Evolutionary conservation across 2,329 filamentous ascomycete species (phyloP).

Genomic region (Karstenula rhodostoma): DNA sequence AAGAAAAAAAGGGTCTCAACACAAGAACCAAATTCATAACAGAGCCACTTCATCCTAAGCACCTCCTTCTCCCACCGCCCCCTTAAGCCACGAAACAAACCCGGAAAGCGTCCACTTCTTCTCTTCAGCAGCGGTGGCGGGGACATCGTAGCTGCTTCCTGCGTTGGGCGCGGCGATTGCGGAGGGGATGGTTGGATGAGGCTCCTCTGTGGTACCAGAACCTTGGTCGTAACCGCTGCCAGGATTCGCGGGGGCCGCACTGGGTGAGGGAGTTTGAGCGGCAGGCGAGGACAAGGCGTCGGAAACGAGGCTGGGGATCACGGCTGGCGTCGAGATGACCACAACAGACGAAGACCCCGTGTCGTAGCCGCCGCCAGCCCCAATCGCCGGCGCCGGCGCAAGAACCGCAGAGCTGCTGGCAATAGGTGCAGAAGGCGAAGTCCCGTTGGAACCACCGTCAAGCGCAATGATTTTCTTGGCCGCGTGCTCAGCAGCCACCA

Average conservation of each 20-base stretch:
- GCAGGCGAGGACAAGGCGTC: not conserved
- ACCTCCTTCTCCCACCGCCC: not conserved
- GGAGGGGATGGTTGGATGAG: slow-evolving; percentile 1
- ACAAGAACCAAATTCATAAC: not conserved
- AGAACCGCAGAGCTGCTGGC: not conserved
- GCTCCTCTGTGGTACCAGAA: not conserved
- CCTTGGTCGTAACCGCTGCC: not conserved
- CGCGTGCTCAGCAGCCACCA: slow-evolving; percentile 68
- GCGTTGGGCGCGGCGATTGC: not conserved
- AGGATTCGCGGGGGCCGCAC: not conserved
- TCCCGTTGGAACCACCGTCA: slow-evolving; percentile 7
- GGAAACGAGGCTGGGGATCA: not conserved
- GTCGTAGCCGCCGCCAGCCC: not conserved
- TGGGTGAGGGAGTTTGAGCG: not conserved
- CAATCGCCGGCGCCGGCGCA: slow-evolving; percentile 1
- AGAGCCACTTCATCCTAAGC: not conserved
- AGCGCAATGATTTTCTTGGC: slow-evolving; percentile 56
- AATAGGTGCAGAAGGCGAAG: not conserved
- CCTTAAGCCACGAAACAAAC: not conserved
- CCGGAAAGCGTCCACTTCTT: slow-evolving; percentile 5
- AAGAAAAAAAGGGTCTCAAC: not conserved
- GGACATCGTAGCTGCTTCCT: not conserved
- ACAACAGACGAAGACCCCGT: not conserved
- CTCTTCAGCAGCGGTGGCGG: not conserved
- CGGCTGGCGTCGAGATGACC: not conserved